phyloP scores from a whole-genome alignment of 1,139 yeast species.

The Blastobotrys raffinosifermentans region DNA sequence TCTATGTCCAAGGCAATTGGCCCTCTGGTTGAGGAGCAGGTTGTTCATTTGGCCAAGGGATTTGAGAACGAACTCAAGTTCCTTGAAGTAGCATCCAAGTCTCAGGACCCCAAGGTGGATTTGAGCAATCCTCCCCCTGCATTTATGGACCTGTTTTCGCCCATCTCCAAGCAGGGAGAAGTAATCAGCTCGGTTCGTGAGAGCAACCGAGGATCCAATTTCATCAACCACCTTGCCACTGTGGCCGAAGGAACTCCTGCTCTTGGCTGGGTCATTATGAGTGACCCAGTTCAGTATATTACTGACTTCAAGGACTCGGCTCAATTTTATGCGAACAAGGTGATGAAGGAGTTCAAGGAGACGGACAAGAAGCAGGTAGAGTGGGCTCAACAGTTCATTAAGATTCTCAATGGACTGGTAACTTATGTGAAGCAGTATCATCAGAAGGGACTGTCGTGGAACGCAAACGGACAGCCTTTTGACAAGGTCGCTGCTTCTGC shows the following conservation, averaged over 20 bases:
- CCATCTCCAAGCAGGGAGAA: slow-evolving; percentile 59
- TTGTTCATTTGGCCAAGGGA: slow-evolving; percentile 50
- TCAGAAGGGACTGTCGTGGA: slow-evolving; percentile 80
- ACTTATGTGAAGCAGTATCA: slow-evolving; percentile 71
- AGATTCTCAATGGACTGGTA: slow-evolving; percentile 62
- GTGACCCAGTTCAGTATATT: slow-evolving; percentile 65
- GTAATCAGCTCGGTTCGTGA: slow-evolving; percentile 64
- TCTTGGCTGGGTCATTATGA: slow-evolving; percentile 79
- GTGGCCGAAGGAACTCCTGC: slow-evolving; percentile 87
- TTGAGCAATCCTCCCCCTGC: slow-evolving; percentile 28
- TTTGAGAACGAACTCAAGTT: slow-evolving; percentile 54
- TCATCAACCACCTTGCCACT: slow-evolving; percentile 68
- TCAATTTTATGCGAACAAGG: slow-evolving; percentile 89
- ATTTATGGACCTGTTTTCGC: slow-evolving; percentile 55
- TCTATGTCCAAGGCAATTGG: slow-evolving; percentile 55
- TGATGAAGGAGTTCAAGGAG: slow-evolving; percentile 75
- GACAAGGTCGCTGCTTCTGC: slow-evolving; percentile 27
- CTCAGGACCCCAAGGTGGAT: slow-evolving; percentile 57
- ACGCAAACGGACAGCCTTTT: slow-evolving; percentile 44
- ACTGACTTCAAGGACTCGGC: slow-evolving; percentile 87
- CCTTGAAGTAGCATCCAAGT: slow-evolving; percentile 51
- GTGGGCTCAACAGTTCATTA: slow-evolving; percentile 70
- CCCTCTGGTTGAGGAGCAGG: slow-evolving; percentile 56
- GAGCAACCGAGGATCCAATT: slow-evolving; percentile 58
- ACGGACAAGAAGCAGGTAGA: slow-evolving; percentile 60